A percentile compares a stretch with the other conserved stretches of the same genome.
Conservation (phyloP, 768 basidiomycete species). For the Suillus variegatus region DNA sequence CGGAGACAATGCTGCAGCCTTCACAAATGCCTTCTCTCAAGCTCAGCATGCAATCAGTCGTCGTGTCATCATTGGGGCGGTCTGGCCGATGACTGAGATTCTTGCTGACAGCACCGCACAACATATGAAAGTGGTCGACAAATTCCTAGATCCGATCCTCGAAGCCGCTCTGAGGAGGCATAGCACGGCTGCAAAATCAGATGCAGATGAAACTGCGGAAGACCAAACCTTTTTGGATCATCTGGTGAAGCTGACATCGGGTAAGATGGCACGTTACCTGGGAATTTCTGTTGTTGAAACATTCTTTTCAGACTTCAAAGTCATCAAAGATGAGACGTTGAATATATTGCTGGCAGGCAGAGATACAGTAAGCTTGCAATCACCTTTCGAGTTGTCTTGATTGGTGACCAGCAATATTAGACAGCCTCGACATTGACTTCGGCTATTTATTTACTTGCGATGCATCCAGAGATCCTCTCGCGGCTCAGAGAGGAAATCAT, state of each 20-base stretch:
- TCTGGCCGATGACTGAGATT: conserved; percentile 45
- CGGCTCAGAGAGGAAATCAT: conserved; percentile 45
- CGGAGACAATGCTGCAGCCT: conserved; percentile 22
- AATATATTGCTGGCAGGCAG: conserved; percentile 47
- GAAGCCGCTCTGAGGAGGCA: conserved; percentile 34
- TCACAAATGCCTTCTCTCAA: conserved; percentile 32
- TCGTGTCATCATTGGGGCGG: conserved; percentile 30
- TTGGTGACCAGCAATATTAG: conserved; percentile 20
- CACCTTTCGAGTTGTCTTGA: neutral
- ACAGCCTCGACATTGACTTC: conserved; percentile 47
- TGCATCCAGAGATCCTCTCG: conserved; percentile 41
- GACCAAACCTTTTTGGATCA: conserved; percentile 44
- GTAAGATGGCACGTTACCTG: conserved; percentile 21
- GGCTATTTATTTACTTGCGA: conserved; percentile 46
- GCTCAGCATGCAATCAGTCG: conserved; percentile 32
- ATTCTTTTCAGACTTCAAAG: conserved; percentile 23
- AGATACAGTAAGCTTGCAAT: conserved; percentile 36
- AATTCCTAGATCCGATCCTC: conserved; percentile 40
- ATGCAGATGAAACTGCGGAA: conserved; percentile 22
- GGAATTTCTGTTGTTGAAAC: neutral
- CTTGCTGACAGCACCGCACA: conserved; percentile 28
- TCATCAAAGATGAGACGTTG: conserved; percentile 43
- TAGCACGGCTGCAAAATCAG: conserved; percentile 11
- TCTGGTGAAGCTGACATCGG: conserved; percentile 39
- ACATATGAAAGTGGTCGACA: conserved; percentile 41